These are phyloP conservation scores for Thielaviopsis ethacetica DNA, from an alignment of 2,329 filamentous ascomycete genomes.

Conservation along the genomic window DNA sequence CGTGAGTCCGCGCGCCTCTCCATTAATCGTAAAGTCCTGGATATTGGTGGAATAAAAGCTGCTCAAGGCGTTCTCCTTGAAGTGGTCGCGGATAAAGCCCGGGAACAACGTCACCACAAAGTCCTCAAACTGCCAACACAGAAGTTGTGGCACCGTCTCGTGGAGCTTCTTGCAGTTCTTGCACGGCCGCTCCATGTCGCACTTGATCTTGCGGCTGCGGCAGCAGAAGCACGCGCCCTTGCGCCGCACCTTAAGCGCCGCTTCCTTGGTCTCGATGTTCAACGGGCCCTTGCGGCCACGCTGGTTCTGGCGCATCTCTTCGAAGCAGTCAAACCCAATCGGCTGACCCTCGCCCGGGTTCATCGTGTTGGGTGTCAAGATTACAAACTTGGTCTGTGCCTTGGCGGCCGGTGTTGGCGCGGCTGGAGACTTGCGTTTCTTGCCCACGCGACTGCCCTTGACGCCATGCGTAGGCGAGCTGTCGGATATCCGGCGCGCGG, in stretches of 20 bases:
- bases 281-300: slow-evolving; percentile 40
- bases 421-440: neutral
- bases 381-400: neutral
- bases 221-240: slow-evolving; percentile 43
- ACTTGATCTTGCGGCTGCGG: slow-evolving; percentile 42
- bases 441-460: neutral
- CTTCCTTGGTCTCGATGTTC: slow-evolving; percentile 36
- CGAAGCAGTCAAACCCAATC: slow-evolving; percentile 32
- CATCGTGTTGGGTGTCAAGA: neutral
- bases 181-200: slow-evolving; percentile 38
- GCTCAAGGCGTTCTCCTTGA: slow-evolving; percentile 32
- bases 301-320: slow-evolving; percentile 34
- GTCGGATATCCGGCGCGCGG: neutral
- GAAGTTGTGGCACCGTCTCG: slow-evolving; percentile 31
- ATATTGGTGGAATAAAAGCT: slow-evolving; percentile 34
- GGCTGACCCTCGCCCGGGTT: neutral
- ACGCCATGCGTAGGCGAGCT: neutral
- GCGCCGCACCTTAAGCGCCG: slow-evolving; percentile 36
- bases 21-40: slow-evolving; percentile 25
- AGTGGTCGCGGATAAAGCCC: slow-evolving; percentile 32
- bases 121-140: slow-evolving; percentile 44
- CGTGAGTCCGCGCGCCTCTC: slow-evolving; percentile 24
- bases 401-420: too few relatives aligned
- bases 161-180: slow-evolving; percentile 38
- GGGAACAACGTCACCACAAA: slow-evolving; percentile 37